Base-by-base conservation (phyloP, 192 early-diverging fungal species). In the Phlyctochytrium planicorne region DNA sequence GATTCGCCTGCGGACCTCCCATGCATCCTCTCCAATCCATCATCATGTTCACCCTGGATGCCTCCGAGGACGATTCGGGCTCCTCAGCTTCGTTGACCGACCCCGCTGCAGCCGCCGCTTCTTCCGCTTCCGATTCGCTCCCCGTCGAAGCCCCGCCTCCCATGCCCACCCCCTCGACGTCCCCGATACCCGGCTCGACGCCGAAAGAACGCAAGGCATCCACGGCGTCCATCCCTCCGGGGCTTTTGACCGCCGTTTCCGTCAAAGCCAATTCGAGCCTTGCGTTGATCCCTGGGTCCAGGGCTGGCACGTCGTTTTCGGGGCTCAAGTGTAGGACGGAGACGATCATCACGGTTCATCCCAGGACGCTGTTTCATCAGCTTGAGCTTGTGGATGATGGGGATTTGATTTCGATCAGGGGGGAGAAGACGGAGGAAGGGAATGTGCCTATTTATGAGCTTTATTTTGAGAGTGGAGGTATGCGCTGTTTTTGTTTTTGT, bases 381-480 rank as follows among this genome's bases (percentile, higher is more conserved):
- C 52, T 77, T 29, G 75, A 65, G 50, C 62, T 77, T 23, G 71
- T 77, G 25, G 76, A 77, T 60, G 71, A 75, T 23, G 53, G 71
- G 20, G 76, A 77, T 53, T 50, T 34, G 30, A 37, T 77, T n/a
- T 65, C 72, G 27, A 34, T 77, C 37, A n/a, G 76, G 34, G 53
- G 62, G 23, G 76, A 77, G 23, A 75, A 71, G 53, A 66, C 63
- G 50, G 76, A 76, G 3, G 35, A 34, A 32, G 76, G 74, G 20
- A 10, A 29, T 32, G 71, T 72, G 30, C 30, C 40, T 23, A 55
- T 72, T 32, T 77, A 77, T 53, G 76, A 77, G 53, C 35, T 77
- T 34, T 77, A 77, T 47, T 71, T 77, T 52, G 76, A 77, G 36
- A 69, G 65, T 34, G 36, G 56, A 29, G 75, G 75, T 76, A 50